Conservation (phyloP, 164 flowering plant species). For the Liriodendron chinense region DNA sequence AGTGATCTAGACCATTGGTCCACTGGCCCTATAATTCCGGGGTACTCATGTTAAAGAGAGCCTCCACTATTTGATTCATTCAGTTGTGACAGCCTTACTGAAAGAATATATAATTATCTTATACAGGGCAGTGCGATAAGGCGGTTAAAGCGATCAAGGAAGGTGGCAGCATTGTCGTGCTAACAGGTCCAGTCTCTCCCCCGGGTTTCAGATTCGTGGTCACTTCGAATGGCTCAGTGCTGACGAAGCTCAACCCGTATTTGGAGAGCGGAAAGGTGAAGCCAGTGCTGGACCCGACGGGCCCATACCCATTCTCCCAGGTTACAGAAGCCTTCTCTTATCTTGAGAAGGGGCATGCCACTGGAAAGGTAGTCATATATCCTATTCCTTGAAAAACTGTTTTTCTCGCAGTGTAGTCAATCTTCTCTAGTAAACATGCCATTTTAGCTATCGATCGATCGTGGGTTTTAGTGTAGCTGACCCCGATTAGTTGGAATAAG, state of each 20-base stretch:
- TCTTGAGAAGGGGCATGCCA: conserved; percentile 65
- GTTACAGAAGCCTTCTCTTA: conserved; percentile 75
- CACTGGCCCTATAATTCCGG: too few species aligned
- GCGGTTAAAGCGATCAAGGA: conserved; percentile 85
- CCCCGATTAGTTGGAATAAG: too few species aligned
- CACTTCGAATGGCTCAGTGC: conserved; percentile 66
- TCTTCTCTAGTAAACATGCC: neutral
- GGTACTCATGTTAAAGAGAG: too few species aligned
- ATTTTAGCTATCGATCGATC: too few species aligned
- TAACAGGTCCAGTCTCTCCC: conserved; percentile 73
- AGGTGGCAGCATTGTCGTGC: conserved; percentile 84
- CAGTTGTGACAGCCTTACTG: neutral
- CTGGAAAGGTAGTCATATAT: conserved; percentile 80
- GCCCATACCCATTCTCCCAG: conserved; percentile 72
- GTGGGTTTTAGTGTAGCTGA: too few species aligned
- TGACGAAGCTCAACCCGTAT: conserved; percentile 75
- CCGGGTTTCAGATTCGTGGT: conserved; percentile 91
- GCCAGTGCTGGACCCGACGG: conserved; percentile 74
- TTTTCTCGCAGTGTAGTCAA: neutral
- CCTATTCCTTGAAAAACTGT: conserved; percentile 56
- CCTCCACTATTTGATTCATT: too few species aligned
- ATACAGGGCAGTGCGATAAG: conserved; percentile 72
- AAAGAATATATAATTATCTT: neutral
- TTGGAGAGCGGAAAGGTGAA: conserved; percentile 84
- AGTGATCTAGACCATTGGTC: too few species aligned